These are phyloP conservation scores for Capsicum baccatum DNA, from an alignment of 257 asterid species.

Conservation along the genomic window DNA sequence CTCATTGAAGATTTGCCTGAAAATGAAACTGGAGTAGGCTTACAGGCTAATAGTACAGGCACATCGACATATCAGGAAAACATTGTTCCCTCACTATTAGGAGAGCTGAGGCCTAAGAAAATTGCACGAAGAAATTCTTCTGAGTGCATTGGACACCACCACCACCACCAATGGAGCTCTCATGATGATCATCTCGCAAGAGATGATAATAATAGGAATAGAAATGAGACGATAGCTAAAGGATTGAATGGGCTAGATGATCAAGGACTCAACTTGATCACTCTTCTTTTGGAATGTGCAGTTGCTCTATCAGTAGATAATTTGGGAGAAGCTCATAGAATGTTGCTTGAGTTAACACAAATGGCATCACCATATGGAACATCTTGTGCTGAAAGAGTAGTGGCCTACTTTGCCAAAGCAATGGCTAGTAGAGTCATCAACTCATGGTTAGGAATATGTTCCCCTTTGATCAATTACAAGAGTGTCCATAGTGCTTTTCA, in stretches of 20 bases:
- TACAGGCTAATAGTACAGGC: conserved; percentile 22
- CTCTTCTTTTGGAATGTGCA: conserved; percentile 68
- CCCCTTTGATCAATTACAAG: conserved; percentile 56
- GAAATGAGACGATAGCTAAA: neutral
- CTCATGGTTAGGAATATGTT: conserved; percentile 70
- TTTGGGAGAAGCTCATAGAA: conserved; percentile 69
- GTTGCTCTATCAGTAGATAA: conserved; percentile 79
- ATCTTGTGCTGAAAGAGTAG: conserved; percentile 71
- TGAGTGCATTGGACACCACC: conserved; percentile 37
- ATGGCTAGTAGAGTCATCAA: conserved; percentile 76
- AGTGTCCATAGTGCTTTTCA: conserved; percentile 60
- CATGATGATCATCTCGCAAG: conserved; percentile 1
- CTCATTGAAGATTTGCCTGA: conserved; percentile 65
- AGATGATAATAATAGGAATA: conserved; percentile 11
- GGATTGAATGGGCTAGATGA: conserved; percentile 41
- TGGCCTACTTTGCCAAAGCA: conserved; percentile 73
- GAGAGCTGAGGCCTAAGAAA: conserved; percentile 49
- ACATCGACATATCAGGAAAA: neutral
- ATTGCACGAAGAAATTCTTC: conserved; percentile 35
- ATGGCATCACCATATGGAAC: conserved; percentile 61
- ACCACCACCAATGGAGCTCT: conserved; percentile 29
- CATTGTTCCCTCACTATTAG: conserved; percentile 36
- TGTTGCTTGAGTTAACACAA: conserved; percentile 72
- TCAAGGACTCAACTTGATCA: conserved; percentile 51
- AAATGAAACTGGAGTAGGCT: conserved; percentile 19